Conservation (phyloP, 2,329 filamentous ascomycete species). For the Ophiocordyceps camponoti-saundersi region DNA sequence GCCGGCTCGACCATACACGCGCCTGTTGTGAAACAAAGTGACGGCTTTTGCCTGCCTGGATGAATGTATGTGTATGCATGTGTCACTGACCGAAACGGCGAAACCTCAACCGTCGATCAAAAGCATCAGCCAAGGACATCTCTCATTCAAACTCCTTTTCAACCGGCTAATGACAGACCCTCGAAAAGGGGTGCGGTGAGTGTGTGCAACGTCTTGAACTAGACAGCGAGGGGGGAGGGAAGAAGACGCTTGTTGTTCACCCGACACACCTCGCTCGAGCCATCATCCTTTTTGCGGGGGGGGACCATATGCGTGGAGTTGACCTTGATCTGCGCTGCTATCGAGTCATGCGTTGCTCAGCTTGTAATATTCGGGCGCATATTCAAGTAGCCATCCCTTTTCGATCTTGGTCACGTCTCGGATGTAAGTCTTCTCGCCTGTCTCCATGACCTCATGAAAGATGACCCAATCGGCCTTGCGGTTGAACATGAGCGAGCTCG, state of each 20-base stretch:
- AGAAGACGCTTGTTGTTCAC: background rate
- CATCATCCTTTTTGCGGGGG: background rate
- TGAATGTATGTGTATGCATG: no score
- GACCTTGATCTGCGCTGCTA: background rate
- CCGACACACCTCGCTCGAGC: background rate
- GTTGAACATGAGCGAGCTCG: slow-evolving; percentile 88
- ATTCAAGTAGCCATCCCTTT: slow-evolving; percentile 81
- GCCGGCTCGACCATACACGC: no score
- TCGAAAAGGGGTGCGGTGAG: no score
- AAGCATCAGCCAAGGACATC: no score
- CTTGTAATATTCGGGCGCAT: slow-evolving; percentile 69
- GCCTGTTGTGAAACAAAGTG: no score
- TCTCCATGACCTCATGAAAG: slow-evolving; percentile 88
- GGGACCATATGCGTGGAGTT: background rate
- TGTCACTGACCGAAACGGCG: no score
- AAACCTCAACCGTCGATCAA: no score
- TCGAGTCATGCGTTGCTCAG: slow-evolving; percentile 21
- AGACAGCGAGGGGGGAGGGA: background rate
- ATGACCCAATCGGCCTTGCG: slow-evolving; percentile 93
- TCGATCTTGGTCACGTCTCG: slow-evolving; percentile 86
- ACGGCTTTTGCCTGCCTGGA: no score
- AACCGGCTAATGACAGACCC: no score
- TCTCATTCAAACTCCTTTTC: no score
- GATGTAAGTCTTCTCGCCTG: slow-evolving; percentile 74
- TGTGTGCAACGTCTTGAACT: background rate